A percentile compares a stretch with the other conserved stretches of the same genome.
Evolutionary conservation across 345 rosid species (phyloP).

Genomic region (Salix brachista): DNA sequence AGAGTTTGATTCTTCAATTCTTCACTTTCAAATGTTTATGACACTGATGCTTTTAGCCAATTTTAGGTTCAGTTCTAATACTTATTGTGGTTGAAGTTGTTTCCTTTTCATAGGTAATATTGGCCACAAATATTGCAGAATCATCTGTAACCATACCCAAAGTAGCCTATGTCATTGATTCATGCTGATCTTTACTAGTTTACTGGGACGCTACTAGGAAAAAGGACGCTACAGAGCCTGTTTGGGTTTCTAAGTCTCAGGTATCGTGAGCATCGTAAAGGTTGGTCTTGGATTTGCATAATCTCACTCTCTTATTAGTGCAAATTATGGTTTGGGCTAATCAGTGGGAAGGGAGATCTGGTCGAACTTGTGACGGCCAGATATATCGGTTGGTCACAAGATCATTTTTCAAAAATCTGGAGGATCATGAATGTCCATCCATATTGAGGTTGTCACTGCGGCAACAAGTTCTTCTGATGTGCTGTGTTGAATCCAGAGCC

Average conservation of each 20-base stretch:
- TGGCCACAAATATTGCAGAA: constrained; percentile 95
- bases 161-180: constrained; percentile 87
- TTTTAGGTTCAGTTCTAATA: not conserved
- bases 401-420: constrained; percentile 63
- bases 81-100: constrained; percentile 4
- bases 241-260: constrained; percentile 94
- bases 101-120: constrained; percentile 55
- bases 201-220: constrained; percentile 61
- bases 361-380: constrained; percentile 93
- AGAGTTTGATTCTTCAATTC: not conserved
- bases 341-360: constrained; percentile 92
- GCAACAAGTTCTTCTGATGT: constrained; percentile 74
- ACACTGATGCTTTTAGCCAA: not conserved
- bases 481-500: constrained; percentile 76
- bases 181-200: constrained; percentile 90
- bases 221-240: constrained; percentile 66
- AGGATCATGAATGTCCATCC: constrained; percentile 67
- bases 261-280: constrained; percentile 31
- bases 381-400: constrained; percentile 79
- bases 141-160: constrained; percentile 95
- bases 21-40: not conserved
- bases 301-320: constrained; percentile 9
- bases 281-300: not conserved
- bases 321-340: constrained; percentile 59
- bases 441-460: constrained; percentile 73